Conservation (phyloP, 2,329 filamentous ascomycete species). For the Penicillium sp. region DNA sequence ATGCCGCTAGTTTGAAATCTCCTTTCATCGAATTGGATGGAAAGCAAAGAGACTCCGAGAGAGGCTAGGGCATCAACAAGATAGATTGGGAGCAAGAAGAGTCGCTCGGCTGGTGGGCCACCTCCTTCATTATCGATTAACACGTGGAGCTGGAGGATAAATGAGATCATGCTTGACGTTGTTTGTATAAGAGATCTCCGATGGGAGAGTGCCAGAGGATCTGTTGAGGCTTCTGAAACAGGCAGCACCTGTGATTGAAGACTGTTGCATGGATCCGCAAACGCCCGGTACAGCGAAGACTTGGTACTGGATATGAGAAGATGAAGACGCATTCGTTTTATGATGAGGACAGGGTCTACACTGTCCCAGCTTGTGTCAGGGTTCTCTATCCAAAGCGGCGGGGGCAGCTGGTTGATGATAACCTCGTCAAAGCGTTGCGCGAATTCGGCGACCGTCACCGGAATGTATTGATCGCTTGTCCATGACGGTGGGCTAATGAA, state of each 20-base stretch:
- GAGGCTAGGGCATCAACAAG: constrained; percentile 3
- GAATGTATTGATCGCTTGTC: background rate
- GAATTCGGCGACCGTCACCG: background rate
- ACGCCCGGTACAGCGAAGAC: background rate
- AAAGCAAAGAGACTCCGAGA: constrained; percentile 2
- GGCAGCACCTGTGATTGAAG: background rate
- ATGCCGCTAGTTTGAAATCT: background rate
- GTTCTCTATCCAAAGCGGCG: background rate
- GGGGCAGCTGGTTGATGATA: constrained; percentile 1
- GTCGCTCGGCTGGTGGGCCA: background rate
- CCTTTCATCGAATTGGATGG: background rate
- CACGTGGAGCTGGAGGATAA: background rate
- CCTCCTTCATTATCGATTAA: background rate
- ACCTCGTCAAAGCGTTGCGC: constrained; percentile 1
- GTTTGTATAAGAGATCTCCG: background rate
- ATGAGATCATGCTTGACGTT: background rate
- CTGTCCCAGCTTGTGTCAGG: constrained; percentile 5
- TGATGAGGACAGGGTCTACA: background rate
- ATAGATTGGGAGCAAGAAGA: constrained; percentile 4
- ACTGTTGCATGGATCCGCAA: background rate
- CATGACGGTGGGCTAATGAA: constrained; percentile 3
- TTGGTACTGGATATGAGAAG: background rate
- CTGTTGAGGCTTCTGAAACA: background rate
- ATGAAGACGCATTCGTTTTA: background rate
- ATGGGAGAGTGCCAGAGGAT: background rate